Conservation (phyloP, 768 basidiomycete genomes). For the Mycena indigotica region DNA sequence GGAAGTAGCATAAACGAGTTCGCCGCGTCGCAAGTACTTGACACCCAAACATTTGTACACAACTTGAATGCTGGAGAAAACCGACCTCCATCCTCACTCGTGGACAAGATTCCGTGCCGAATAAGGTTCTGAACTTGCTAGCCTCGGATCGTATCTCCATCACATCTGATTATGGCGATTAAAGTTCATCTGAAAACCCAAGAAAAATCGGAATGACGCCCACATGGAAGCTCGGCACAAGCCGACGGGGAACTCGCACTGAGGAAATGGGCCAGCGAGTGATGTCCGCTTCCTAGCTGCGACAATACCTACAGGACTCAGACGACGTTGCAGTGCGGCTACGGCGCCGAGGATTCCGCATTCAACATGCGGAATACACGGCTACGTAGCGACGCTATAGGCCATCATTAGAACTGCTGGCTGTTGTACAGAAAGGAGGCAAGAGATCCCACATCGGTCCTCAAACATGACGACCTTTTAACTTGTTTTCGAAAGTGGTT, state of each 20-base stretch:
- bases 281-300: not conserved
- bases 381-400: constrained; percentile 15
- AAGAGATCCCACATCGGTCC: no score
- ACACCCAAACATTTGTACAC: no score
- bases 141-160: not conserved
- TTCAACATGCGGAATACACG: constrained; percentile 16
- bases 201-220: not conserved
- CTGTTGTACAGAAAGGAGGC: no score
- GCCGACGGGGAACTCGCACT: not conserved
- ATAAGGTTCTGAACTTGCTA: not conserved
- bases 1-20: not conserved
- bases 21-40: not conserved
- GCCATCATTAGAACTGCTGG: no score
- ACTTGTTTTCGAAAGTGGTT: no score
- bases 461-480: no score
- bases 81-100: no score
- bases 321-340: not conserved
- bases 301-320: not conserved
- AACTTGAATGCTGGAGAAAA: no score
- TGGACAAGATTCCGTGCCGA: no score
- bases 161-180: not conserved
- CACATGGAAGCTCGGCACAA: not conserved
- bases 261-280: not conserved
- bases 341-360: constrained; percentile 16
- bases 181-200: not conserved